Conservation (phyloP, 2,329 filamentous ascomycete genomes). For the Penicillium freii region DNA sequence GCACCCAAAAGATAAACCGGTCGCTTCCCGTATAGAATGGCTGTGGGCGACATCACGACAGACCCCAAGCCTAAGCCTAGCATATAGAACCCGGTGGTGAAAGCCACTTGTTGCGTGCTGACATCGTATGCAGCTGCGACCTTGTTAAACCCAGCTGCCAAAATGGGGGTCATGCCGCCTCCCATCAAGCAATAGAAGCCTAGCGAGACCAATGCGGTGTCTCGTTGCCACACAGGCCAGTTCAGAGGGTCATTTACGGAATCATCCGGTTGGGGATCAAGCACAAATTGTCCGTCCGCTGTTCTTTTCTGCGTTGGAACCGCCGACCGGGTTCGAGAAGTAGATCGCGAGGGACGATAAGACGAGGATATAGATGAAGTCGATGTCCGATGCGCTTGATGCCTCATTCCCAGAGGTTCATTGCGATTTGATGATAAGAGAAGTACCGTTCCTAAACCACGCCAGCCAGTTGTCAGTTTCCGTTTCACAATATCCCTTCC, state of each 20-base stretch:
- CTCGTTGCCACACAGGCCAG: conserved; percentile 79
- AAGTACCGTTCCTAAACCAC: conserved; percentile 56
- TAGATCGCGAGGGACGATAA: conserved; percentile 41
- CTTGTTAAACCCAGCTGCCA: conserved; percentile 85
- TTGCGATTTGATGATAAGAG: conserved; percentile 61
- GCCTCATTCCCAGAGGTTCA: conserved; percentile 59
- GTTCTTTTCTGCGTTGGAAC: conserved; percentile 66
- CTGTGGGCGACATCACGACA: conserved; percentile 81
- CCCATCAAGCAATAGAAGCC: conserved; percentile 93
- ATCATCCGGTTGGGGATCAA: conserved; percentile 90
- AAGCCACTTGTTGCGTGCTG: conserved; percentile 68
- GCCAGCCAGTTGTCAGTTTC: neutral
- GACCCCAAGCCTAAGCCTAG: conserved; percentile 84
- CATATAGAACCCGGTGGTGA: conserved; percentile 93
- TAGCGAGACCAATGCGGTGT: conserved; percentile 74
- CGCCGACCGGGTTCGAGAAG: conserved; percentile 35
- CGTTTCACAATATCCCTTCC: neutral
- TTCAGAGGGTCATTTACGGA: conserved; percentile 88
- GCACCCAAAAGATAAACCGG: conserved; percentile 81
- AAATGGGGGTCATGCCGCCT: conserved; percentile 84
- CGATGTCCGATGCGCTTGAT: conserved; percentile 61
- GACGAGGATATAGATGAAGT: conserved; percentile 54
- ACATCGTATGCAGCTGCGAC: conserved; percentile 68
- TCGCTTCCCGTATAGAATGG: conserved; percentile 85
- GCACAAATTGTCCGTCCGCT: conserved; percentile 74